Base-by-base conservation (phyloP, 192 early-diverging fungal genomes). In the Allomyces javanicus region DNA sequence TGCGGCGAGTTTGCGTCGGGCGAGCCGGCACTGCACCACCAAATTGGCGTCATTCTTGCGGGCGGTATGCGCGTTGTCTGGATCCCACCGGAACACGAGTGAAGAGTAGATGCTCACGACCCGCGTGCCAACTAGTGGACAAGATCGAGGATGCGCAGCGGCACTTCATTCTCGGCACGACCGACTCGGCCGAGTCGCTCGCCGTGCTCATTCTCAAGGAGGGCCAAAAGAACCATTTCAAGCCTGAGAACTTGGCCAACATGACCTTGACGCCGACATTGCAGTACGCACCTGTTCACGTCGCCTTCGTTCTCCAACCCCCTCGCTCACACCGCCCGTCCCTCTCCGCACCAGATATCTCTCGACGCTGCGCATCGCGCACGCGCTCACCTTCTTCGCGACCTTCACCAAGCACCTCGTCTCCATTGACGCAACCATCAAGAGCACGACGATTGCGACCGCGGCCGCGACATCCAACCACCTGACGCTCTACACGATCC, bases 21-120 rank as follows among this genome's bases (percentile, higher is more conserved):
- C 1, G 89, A 92, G 68, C 80, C 83, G 25, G 76, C 75, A 64
- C 73, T 92, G 26, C 87, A 92, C 66, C 86, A 92, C 67, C 84
- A 76, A 58, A 69, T 89, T 63, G 90, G 85, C 10, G 72, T 81
- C 24, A 71, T 86, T 50, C 85, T 83, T 70, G 86, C 78, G 70
- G 78, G 81, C 73, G 85, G 84, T 85, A 72, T 61, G 24, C 33
- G 33, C 33, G 9, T 40, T 7, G 33, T 7, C 0, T 9, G 3
- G 33, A 40, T 7, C 33, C 33, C 33, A 7, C 33, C 9, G 33
- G 2, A 40, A 7, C 7, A 7, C 7, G 2, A 3, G 33, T 7
- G 33, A 0, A 40, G 5, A 40, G 7, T 7, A 7, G 33, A 40
- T 7, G 9, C 33, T 40, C 33, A 40, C 9, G 33, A 40, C 33